Conservation (phyloP, 1,284 basidiomycete species). For the Moniliella sp. region DNA sequence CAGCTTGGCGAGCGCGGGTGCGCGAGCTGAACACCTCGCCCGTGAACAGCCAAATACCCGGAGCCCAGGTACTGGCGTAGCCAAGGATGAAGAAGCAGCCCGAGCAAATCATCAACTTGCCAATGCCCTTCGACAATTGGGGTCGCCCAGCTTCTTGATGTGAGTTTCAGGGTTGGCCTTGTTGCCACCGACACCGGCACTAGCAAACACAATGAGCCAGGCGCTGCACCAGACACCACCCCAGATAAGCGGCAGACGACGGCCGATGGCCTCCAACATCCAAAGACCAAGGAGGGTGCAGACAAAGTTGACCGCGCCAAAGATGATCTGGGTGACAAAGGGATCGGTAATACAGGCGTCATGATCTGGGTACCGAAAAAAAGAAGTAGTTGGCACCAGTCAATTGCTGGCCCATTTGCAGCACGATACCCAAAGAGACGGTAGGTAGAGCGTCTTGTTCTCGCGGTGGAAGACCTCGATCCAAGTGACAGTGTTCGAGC, state of each 20-base stretch:
- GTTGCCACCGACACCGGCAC: no score
- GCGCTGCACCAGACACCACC: constrained; percentile 36
- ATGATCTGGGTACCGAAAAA: no score
- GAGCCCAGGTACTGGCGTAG: constrained; percentile 36
- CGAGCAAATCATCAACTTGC: constrained; percentile 38
- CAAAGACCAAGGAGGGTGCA: constrained; percentile 21
- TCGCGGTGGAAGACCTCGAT: constrained; percentile 48
- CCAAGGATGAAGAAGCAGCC: constrained; percentile 38
- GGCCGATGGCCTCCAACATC: constrained; percentile 35
- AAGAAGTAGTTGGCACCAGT: constrained; percentile 55
- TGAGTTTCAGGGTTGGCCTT: no score
- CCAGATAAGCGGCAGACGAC: constrained; percentile 37
- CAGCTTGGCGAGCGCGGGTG: constrained; percentile 57
- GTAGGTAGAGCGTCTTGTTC: constrained; percentile 48
- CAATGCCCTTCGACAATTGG: no score
- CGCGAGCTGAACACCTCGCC: constrained; percentile 37
- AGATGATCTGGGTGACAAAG: constrained; percentile 30
- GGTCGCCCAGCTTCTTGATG: no score
- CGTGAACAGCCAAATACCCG: constrained; percentile 31
- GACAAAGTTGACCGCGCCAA: constrained; percentile 35
- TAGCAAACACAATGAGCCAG: constrained; percentile 37
- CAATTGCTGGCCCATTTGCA: constrained; percentile 55
- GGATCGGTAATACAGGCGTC: no score
- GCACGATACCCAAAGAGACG: constrained; percentile 47
- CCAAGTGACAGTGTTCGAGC: constrained; percentile 40